Percentiles rank a stretch among this genome's conserved stretches.
These are phyloP conservation scores for Mucor mucedo DNA, from an alignment of 371 early-diverging fungal species.

Conservation along the genomic window DNA sequence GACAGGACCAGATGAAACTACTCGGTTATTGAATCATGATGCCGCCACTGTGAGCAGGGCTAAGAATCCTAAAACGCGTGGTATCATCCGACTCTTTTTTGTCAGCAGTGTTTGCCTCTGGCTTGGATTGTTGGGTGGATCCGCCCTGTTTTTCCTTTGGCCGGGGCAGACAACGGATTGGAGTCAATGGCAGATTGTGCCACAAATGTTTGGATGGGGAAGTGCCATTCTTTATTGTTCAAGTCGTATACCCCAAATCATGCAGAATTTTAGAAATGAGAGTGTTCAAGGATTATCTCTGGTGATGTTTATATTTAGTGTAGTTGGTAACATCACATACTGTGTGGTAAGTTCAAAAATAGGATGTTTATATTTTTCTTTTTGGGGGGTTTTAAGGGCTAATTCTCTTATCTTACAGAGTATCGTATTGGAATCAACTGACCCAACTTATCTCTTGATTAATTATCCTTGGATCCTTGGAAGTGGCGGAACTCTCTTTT, in stretches of 20 bases:
- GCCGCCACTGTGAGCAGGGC: neutral
- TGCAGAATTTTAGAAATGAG: conserved; percentile 72
- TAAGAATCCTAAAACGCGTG: conserved; percentile 24
- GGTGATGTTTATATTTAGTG: conserved; percentile 82
- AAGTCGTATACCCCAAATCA: conserved; percentile 83
- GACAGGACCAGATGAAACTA: neutral
- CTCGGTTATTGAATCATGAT: neutral
- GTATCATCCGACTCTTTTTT: conserved; percentile 30
- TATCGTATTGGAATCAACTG: conserved; percentile 67
- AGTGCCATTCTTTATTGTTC: conserved; percentile 63
- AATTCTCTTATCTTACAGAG: conserved; percentile 43
- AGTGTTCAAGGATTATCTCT: conserved; percentile 79
- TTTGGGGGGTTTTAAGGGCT: neutral
- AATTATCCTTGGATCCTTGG: conserved; percentile 80
- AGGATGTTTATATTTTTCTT: neutral
- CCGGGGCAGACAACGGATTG: conserved; percentile 34
- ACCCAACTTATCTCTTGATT: conserved; percentile 60
- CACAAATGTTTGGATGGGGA: conserved; percentile 57
- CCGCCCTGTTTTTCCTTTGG: conserved; percentile 33
- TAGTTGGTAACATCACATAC: conserved; percentile 82
- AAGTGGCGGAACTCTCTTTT: conserved; percentile 64
- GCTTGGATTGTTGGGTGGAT: conserved; percentile 24
- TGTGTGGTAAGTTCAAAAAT: conserved; percentile 42
- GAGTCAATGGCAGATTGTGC: conserved; percentile 41
- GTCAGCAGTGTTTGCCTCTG: conserved; percentile 25